Conservation (phyloP, 2,329 filamentous ascomycete genomes). For the Atkinsonella texensis region DNA sequence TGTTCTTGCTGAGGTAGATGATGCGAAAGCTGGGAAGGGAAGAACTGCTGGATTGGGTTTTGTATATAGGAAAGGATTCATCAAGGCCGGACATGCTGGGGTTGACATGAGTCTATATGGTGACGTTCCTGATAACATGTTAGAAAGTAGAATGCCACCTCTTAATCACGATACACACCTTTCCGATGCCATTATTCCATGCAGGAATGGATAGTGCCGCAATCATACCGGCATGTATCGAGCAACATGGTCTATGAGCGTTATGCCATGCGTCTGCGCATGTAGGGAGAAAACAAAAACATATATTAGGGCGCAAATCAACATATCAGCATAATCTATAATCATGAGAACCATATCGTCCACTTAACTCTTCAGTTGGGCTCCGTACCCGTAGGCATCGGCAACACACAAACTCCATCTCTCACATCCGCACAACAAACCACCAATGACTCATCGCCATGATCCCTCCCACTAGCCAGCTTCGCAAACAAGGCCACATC, state of each 20-base stretch:
- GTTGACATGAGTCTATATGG: neutral
- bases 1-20: neutral
- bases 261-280: no score
- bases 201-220: neutral
- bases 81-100: neutral
- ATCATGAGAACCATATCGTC: neutral
- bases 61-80: neutral
- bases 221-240: no score
- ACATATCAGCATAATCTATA: neutral
- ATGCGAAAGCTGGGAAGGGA: neutral
- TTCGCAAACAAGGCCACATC: conserved; percentile 5
- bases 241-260: no score
- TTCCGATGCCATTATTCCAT: no score
- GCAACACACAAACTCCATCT: conserved; percentile 2
- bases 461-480: neutral
- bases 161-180: no score
- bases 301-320: neutral
- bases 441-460: neutral
- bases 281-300: no score
- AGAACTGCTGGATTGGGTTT: neutral
- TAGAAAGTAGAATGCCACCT: no score
- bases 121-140: neutral
- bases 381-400: neutral
- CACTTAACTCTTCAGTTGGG: neutral
- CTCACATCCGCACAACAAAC: conserved; percentile 1